These are phyloP conservation scores for Xeromyces bisporus DNA, from an alignment of 495 filamentous ascomycete genomes.

Conservation along the genomic window DNA sequence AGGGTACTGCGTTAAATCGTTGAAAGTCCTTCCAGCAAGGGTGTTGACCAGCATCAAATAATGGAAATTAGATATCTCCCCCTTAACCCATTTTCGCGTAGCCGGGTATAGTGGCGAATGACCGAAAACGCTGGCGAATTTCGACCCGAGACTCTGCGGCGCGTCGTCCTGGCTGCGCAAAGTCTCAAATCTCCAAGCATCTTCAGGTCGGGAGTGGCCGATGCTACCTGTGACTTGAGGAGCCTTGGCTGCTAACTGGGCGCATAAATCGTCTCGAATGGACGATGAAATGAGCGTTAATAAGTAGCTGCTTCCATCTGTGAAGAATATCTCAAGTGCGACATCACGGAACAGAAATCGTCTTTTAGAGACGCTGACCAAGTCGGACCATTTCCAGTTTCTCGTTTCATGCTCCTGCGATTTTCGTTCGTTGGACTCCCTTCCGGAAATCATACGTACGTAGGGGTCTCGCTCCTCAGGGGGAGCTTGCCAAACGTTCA, in stretches of 20 bases:
- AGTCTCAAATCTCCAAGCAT: slow-evolving; percentile 77
- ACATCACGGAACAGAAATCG: slow-evolving; percentile 93
- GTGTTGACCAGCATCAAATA: slow-evolving; percentile 98
- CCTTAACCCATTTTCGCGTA: slow-evolving; percentile 79
- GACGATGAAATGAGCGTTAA: slow-evolving; percentile 59
- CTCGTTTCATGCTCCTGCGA: slow-evolving; percentile 59
- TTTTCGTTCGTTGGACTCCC: slow-evolving; percentile 45
- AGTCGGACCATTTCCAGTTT: slow-evolving; percentile 85
- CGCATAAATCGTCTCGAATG: slow-evolving; percentile 62
- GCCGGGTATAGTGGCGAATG: slow-evolving; percentile 53
- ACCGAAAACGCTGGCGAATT: slow-evolving; percentile 91
- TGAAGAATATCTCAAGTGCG: slow-evolving; percentile 88
- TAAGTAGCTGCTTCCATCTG: slow-evolving; percentile 87
- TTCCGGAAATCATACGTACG: slow-evolving; percentile 76
- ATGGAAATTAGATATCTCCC: slow-evolving; percentile 95
- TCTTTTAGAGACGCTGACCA: slow-evolving; percentile 92
- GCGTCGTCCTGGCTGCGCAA: slow-evolving; percentile 66
- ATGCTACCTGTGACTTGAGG: slow-evolving; percentile 50
- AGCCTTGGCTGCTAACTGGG: slow-evolving; percentile 55
- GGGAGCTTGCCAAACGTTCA: slow-evolving; percentile 88
- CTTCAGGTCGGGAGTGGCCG: slow-evolving; percentile 38
- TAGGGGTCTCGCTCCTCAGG: slow-evolving; percentile 87
- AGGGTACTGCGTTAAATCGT: slow-evolving; percentile 93
- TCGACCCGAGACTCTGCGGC: slow-evolving; percentile 69
- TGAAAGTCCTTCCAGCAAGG: slow-evolving; percentile 91